Evolutionary conservation across 2,329 filamentous ascomycete species (phyloP).

Genomic region (Aphanocladium album): DNA sequence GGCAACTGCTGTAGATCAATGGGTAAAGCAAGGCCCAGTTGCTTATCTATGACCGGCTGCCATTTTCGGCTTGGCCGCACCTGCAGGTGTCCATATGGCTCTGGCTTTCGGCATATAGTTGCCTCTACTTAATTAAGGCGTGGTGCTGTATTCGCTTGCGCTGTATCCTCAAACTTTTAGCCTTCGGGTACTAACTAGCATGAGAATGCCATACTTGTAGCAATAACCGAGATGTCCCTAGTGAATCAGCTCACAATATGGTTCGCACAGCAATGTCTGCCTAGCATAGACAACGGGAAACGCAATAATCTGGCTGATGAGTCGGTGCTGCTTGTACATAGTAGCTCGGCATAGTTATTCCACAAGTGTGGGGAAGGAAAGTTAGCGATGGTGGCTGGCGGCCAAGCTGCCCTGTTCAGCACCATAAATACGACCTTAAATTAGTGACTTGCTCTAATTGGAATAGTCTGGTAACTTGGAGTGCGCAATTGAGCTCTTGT

Average conservation of each 20-base stretch:
- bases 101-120: too few relatives aligned
- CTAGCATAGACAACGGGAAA: too few relatives aligned
- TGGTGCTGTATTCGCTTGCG: too few relatives aligned
- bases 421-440: neutral
- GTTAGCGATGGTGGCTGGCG: neutral
- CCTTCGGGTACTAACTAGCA: too few relatives aligned
- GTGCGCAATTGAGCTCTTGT: too few relatives aligned
- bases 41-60: neutral
- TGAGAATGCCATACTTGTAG: too few relatives aligned
- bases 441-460: conserved; percentile 1
- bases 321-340: neutral
- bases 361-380: neutral
- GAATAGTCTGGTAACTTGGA: neutral
- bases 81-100: neutral
- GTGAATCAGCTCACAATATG: too few relatives aligned
- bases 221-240: too few relatives aligned
- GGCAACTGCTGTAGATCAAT: neutral
- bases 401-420: neutral
- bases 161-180: too few relatives aligned
- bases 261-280: too few relatives aligned
- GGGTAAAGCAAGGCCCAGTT: neutral
- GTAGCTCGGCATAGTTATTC: neutral
- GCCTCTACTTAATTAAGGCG: too few relatives aligned
- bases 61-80: neutral
- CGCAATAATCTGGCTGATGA: too few relatives aligned